Percentiles rank a stretch among this genome's conserved stretches.
Conservation (phyloP, 2,329 filamentous ascomycete species). For the Nakataea oryzae region DNA sequence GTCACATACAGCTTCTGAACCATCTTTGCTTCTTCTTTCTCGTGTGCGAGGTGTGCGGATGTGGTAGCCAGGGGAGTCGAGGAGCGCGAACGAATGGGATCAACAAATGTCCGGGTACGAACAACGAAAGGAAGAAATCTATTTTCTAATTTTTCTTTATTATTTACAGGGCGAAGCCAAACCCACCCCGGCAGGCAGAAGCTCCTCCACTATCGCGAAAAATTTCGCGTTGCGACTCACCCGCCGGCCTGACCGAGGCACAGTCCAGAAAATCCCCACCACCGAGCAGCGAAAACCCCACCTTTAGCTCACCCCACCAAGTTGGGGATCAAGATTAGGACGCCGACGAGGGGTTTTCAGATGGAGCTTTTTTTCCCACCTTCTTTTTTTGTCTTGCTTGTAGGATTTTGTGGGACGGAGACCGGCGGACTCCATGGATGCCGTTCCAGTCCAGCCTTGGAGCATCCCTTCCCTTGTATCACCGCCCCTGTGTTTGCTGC, state of each 20-base stretch:
- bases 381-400: too few species aligned
- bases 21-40: constrained; percentile 35
- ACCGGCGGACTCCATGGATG: too few species aligned
- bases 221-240: not conserved
- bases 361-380: too few species aligned
- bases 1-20: constrained; percentile 81
- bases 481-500: not conserved
- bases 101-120: not conserved
- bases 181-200: not conserved
- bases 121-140: not conserved
- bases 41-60: not conserved
- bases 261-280: not conserved
- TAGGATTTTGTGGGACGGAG: too few species aligned
- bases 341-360: not conserved
- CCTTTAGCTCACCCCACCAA: not conserved
- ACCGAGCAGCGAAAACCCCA: not conserved
- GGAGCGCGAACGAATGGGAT: not conserved
- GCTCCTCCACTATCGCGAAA: not conserved
- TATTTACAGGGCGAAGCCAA: not conserved
- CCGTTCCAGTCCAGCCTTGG: too few species aligned
- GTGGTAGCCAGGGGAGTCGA: not conserved
- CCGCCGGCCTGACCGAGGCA: not conserved
- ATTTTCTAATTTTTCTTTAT: not conserved
- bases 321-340: not conserved
- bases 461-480: not conserved